Evolutionary conservation across 306 rosid genomes (phyloP).

Genomic region (Carpinus viminea): DNA sequence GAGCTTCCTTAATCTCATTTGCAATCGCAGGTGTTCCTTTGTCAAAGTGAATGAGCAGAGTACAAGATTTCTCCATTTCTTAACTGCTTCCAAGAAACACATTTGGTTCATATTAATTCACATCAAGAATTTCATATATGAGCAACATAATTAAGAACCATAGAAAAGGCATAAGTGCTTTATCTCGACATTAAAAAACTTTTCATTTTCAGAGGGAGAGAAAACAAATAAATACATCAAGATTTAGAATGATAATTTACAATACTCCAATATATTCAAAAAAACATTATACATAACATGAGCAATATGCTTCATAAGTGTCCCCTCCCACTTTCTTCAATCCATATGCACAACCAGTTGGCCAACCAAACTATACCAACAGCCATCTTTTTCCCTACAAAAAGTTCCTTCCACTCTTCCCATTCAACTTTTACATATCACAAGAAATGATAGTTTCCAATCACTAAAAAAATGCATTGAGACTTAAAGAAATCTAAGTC

Average conservation of each 20-base stretch:
- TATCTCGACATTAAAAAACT: background rate
- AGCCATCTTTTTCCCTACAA: background rate
- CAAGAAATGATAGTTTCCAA: background rate
- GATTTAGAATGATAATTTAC: background rate
- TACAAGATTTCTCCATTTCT: slow-evolving; percentile 88
- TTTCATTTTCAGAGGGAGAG: background rate
- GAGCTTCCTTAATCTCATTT: slow-evolving; percentile 87
- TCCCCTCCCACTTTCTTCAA: background rate
- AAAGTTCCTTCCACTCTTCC: background rate
- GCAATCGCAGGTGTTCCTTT: slow-evolving; percentile 90
- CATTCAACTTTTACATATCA: background rate
- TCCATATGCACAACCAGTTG: background rate
- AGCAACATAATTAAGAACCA: background rate
- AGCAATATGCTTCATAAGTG: too few species aligned
- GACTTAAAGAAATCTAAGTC: background rate
- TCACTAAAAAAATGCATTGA: background rate
- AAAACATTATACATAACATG: background rate
- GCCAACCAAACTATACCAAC: background rate
- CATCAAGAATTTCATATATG: background rate
- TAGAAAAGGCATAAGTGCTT: background rate
- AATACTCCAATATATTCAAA: background rate
- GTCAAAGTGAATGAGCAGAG: slow-evolving; percentile 82
- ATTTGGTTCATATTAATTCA: background rate
- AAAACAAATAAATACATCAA: background rate
- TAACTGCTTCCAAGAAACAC: background rate